Evolutionary conservation across 1,284 basidiomycete genomes (phyloP), one percentile per base, ranked within the genome.

Genomic region (Ustilago trichophora): DNA sequence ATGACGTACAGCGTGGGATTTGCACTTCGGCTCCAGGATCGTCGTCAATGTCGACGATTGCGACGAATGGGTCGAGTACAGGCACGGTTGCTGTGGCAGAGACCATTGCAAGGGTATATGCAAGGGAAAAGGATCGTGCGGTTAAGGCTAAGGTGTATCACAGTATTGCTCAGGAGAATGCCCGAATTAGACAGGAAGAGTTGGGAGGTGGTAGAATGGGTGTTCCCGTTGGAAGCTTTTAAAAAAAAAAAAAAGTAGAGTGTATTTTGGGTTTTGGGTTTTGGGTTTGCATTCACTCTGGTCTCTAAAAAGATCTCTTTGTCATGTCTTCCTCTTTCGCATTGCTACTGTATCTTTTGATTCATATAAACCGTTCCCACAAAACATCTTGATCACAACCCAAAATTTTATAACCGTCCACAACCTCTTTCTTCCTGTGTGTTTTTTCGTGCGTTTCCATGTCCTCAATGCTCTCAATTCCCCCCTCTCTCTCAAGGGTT

Each of bases 1-100:
- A 78, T 11, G 75, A 78, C 33, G 62, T 77, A 4, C 45, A 59
- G 29, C 32, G 66, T 5, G 76, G 75, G 11, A 72, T 78, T 36
- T 70, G 55, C 12, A 76, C 76, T 13, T 41, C 41, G 18, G 38
- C 44, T 1, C 48, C 66, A 5, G 31, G 59, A 0, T 19, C 25
- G n/a, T n/a, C n/a, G n/a, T n/a, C n/a, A n/a, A n/a, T n/a, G n/a
- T n/a, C n/a, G 6, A 32, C 34, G 3, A 2, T 35, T 1, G 31
- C 21, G 3, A 34, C 9, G 2, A 33, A 6, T 12, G 27, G 3
- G 11, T 22, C 24, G 15, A 24, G 42, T 6, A 13, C 27, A 8
- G 44, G 44, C 7, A 54, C 19, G 11, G 41, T 46, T 0, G 53
- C 60, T 3, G 58, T 75, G 16, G 62, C 63, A 18, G 73, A 75